These are phyloP conservation scores for Liriodendron chinense DNA, from an alignment of 164 flowering plant species.

Conservation along the genomic window DNA sequence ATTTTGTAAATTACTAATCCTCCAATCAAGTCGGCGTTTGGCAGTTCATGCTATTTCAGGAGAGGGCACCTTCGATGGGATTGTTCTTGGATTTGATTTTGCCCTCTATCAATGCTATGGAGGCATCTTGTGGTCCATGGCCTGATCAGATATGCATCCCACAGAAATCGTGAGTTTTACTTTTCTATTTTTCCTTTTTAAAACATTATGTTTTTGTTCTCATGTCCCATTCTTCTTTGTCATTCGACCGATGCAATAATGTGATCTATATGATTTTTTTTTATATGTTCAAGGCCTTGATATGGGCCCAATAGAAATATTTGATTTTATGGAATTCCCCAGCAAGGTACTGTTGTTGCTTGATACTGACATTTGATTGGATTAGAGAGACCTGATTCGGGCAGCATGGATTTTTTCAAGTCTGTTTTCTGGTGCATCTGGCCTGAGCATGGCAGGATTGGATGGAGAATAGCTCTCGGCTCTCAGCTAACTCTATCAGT, in stretches of 20 bases:
- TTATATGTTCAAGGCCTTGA: not conserved
- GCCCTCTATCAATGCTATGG: not conserved
- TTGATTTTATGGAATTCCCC: not conserved
- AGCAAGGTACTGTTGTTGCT: no score
- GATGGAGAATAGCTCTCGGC: no score
- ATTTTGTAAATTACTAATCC: not conserved
- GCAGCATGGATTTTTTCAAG: no score
- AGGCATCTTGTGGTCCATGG: not conserved
- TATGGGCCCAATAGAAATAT: not conserved
- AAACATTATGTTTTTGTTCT: not conserved
- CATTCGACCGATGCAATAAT: not conserved
- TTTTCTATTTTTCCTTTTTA: not conserved
- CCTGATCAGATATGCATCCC: not conserved
- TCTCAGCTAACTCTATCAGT: no score
- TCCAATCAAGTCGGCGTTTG: not conserved
- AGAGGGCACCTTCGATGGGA: not conserved
- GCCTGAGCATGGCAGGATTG: no score
- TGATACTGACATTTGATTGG: no score
- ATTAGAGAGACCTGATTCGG: no score
- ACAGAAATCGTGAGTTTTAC: not conserved
- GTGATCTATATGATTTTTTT: not conserved
- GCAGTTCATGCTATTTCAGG: not conserved
- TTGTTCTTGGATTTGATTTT: not conserved
- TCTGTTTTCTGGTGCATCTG: no score
- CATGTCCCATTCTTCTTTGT: not conserved